Evolutionary conservation across 768 basidiomycete species (phyloP), one percentile per base, ranked within the genome.

Genomic region (Gloeopeniophorella convolvens): DNA sequence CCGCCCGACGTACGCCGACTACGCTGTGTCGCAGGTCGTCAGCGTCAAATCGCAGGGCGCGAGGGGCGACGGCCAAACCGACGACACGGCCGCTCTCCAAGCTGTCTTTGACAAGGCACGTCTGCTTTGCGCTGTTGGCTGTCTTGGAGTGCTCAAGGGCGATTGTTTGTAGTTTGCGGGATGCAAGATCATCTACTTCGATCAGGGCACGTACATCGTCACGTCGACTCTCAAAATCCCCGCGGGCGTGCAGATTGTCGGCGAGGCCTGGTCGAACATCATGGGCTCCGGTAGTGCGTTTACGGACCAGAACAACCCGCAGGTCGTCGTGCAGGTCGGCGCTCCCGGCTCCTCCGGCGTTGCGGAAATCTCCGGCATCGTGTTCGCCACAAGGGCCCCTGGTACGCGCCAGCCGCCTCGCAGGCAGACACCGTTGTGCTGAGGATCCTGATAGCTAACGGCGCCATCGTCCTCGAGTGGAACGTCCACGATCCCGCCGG

Each of bases 141-240:
- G 5, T 7, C 23, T 12, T 33, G 15, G 27, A n/a, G 24, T 15
- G 11, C 26, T 24, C 10, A 44, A 30, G 8, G 18, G 5, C 20
- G 21, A 47, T 34, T n/a, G 56, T 18, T 27, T 8, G 37, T 39
- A 88, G 85, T 85, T 72, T 62, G 68, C 81, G 18, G 82, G 80
- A 5, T 80, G 81, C 70, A 88, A 84, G 62, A 83, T 91, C 59
- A 82, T 90, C 40, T 89, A 86, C 71, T 79, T 90, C 60, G 89
- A 90, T 58, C 83, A 84, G 1, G 78, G 78, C 31, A 70, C 71
- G 16, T 78, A 79, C 62, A 57, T 70, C 51, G 66, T 78, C 50
- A 68, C 73, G 9, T 58, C 70, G 56, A 78, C 77, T 34, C 65
- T 78, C 43, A 59, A 59, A 20, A 70, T 78, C 31, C 77, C 77